Conservation (phyloP, 345 rosid species). For the Salix arbutifolia region DNA sequence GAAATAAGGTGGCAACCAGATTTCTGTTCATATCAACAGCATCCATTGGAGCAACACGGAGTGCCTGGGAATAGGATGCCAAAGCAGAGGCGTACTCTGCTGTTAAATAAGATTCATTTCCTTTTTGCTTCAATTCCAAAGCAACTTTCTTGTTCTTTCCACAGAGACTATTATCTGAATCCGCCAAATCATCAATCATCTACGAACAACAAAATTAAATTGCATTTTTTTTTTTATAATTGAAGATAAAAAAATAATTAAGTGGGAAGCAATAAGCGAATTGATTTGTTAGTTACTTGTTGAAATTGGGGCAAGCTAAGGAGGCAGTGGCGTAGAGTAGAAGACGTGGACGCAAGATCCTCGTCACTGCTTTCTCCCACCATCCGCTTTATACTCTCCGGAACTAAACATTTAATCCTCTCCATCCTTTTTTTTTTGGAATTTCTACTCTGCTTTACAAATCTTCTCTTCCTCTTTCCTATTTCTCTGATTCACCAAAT, state of each 20-base stretch:
- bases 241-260: not conserved
- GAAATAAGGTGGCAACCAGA: conserved; percentile 63
- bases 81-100: conserved; percentile 47
- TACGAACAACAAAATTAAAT: conserved; percentile 6
- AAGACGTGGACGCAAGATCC: conserved; percentile 43
- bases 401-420: conserved; percentile 42
- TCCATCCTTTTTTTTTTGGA: conserved; percentile 19
- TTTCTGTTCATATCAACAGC: conserved; percentile 51
- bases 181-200: conserved; percentile 52
- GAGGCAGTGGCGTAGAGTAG: conserved; percentile 52
- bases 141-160: conserved; percentile 54
- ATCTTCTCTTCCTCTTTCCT: not conserved
- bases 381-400: conserved; percentile 37
- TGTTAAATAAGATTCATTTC: conserved; percentile 45
- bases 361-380: conserved; percentile 41
- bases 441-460: not conserved
- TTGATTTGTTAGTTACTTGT: conserved; percentile 26
- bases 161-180: conserved; percentile 45
- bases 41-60: conserved; percentile 60
- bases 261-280: not conserved
- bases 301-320: conserved; percentile 50
- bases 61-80: conserved; percentile 67
- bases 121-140: conserved; percentile 55
- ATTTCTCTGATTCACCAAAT: not conserved
- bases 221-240: not conserved